These are phyloP conservation scores for Stygiomarasmius scandens DNA, from an alignment of 1,284 basidiomycete genomes.

Conservation along the genomic window DNA sequence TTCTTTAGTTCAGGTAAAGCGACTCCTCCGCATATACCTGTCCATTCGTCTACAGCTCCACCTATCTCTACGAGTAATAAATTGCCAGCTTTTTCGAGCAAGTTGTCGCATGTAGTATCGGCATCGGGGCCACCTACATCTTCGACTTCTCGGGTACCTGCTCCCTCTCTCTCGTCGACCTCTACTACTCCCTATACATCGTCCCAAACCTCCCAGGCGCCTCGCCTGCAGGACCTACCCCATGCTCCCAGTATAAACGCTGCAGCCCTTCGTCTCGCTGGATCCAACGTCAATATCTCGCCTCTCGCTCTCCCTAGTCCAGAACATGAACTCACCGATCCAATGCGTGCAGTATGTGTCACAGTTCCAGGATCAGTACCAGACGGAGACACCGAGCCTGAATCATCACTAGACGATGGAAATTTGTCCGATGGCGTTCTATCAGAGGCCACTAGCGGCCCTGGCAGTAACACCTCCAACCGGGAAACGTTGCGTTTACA, in stretches of 20 bases:
- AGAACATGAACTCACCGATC: slow-evolving; percentile 85
- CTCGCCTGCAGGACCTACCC: slow-evolving; percentile 11
- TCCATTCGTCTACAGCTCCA: slow-evolving; percentile 5
- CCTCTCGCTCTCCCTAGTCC: slow-evolving; percentile 85
- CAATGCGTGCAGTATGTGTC: slow-evolving; percentile 69
- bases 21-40: neutral
- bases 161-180: slow-evolving; percentile 1
- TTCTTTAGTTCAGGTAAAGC: neutral
- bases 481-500: slow-evolving; percentile 4
- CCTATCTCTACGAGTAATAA: neutral
- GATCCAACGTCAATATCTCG: slow-evolving; percentile 69
- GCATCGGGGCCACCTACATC: neutral
- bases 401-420: slow-evolving; percentile 1
- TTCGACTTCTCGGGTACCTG: neutral
- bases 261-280: slow-evolving; percentile 85
- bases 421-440: slow-evolving; percentile 5
- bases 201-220: neutral
- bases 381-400: slow-evolving; percentile 1
- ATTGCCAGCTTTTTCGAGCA: neutral
- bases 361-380: slow-evolving; percentile 67
- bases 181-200: neutral
- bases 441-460: neutral
- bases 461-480: neutral
- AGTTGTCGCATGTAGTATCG: neutral
- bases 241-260: slow-evolving; percentile 37